These are phyloP conservation scores for Opeltia flavorubescens DNA, from an alignment of 495 filamentous ascomycete species.

Conservation along the genomic window DNA sequence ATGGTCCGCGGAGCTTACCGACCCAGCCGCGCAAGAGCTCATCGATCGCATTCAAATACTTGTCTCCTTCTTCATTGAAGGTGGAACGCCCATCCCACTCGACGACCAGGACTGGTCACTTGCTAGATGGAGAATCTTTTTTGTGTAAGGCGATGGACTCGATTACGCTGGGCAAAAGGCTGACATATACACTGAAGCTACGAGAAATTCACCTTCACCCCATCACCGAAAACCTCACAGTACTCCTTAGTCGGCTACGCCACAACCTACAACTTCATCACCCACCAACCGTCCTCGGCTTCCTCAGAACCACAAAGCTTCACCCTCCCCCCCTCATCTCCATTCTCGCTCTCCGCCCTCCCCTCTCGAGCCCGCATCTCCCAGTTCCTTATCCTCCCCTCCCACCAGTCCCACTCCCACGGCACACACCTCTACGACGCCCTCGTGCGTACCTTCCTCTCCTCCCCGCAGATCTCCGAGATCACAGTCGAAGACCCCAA, in stretches of 20 bases:
- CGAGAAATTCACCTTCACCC: slow-evolving; percentile 37
- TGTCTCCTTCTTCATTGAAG: slow-evolving; percentile 84
- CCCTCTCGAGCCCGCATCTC: slow-evolving; percentile 72
- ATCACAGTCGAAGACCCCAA: slow-evolving; percentile 94
- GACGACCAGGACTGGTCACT: slow-evolving; percentile 62
- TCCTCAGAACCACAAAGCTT: slow-evolving; percentile 22
- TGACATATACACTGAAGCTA: slow-evolving; percentile 33
- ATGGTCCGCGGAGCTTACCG: slow-evolving; percentile 42
- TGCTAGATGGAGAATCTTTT: slow-evolving; percentile 78
- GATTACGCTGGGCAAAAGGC: background rate
- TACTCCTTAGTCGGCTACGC: slow-evolving; percentile 77
- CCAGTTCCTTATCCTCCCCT: slow-evolving; percentile 86
- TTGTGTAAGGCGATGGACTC: too few relatives aligned
- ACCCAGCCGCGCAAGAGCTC: slow-evolving; percentile 46
- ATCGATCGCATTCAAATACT: slow-evolving; percentile 69
- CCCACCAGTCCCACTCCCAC: slow-evolving; percentile 66
- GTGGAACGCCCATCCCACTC: slow-evolving; percentile 55
- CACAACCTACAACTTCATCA: slow-evolving; percentile 76
- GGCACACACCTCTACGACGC: slow-evolving; percentile 69
- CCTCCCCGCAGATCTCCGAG: slow-evolving; percentile 51
- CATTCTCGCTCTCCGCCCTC: slow-evolving; percentile 30
- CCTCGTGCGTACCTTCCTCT: slow-evolving; percentile 52
- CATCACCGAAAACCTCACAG: slow-evolving; percentile 31
- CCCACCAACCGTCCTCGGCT: slow-evolving; percentile 28
- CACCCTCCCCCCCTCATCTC: slow-evolving; percentile 27